Evolutionary conservation across 2,329 filamentous ascomycete genomes (phyloP).

Genomic region (Chalaropsis thielavioides): DNA sequence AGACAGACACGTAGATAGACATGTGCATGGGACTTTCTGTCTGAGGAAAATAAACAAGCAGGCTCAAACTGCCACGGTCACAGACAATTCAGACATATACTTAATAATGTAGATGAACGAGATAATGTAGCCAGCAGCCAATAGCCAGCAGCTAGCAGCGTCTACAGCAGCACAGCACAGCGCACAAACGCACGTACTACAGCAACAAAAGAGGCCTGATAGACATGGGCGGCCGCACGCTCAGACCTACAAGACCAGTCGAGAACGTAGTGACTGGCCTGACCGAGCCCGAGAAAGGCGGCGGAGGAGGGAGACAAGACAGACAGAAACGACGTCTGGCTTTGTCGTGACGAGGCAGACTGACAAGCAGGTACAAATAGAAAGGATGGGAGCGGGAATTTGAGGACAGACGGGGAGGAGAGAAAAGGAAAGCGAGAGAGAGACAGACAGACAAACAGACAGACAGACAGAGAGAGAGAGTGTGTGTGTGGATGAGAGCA

Average conservation of each 20-base stretch:
- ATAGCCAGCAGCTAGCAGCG: too few relatives aligned
- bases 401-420: too few relatives aligned
- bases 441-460: neutral
- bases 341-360: too few relatives aligned
- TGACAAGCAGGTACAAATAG: too few relatives aligned
- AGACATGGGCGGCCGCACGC: neutral
- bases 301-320: too few relatives aligned
- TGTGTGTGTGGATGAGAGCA: neutral
- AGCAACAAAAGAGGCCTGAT: neutral
- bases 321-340: too few relatives aligned
- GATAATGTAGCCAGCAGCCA: neutral
- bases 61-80: neutral
- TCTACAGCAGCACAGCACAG: too few relatives aligned
- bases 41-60: neutral
- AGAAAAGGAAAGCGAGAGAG: neutral
- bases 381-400: too few relatives aligned
- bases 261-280: too few relatives aligned
- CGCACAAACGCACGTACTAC: neutral
- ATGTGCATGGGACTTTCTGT: neutral
- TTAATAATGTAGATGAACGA: neutral
- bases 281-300: too few relatives aligned
- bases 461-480: neutral
- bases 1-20: neutral
- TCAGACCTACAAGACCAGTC: neutral
- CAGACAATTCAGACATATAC: neutral